A percentile compares a stretch with the other conserved stretches of the same genome.
Evolutionary conservation across 2,329 filamentous ascomycete species (phyloP).

Genomic region (Fusarium chuoi): DNA sequence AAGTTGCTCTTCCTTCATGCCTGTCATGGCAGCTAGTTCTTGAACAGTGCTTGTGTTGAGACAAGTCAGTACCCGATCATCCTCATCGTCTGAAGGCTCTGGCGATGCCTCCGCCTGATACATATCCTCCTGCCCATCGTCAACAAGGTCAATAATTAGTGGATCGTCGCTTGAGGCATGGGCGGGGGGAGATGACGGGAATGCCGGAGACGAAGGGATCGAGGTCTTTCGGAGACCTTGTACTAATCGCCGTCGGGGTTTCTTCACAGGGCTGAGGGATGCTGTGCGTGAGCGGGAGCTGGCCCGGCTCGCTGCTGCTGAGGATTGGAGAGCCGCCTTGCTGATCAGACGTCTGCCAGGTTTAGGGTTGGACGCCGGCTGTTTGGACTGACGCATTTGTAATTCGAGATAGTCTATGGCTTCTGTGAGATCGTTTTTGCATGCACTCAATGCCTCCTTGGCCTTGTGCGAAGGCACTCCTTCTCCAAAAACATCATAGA

Average conservation of each 20-base stretch:
- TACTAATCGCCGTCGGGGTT: slow-evolving; percentile 49
- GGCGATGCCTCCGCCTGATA: slow-evolving; percentile 51
- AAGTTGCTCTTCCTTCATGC: slow-evolving; percentile 75
- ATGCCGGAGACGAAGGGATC: slow-evolving; percentile 37
- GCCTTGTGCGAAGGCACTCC: slow-evolving; percentile 46
- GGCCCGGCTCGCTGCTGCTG: slow-evolving; percentile 16
- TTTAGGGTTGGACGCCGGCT: slow-evolving; percentile 32
- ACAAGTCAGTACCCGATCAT: slow-evolving; percentile 73
- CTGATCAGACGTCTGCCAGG: slow-evolving; percentile 46
- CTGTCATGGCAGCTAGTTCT: slow-evolving; percentile 85
- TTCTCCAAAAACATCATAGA: slow-evolving; percentile 50
- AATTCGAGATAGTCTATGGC: slow-evolving; percentile 47
- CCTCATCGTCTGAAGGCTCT: slow-evolving; percentile 45
- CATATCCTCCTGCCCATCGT: slow-evolving; percentile 56
- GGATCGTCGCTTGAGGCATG: slow-evolving; percentile 50
- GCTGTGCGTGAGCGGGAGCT: slow-evolving; percentile 25
- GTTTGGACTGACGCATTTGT: slow-evolving; percentile 16
- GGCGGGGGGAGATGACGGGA: slow-evolving; percentile 32
- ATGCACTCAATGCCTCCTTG: slow-evolving; percentile 48
- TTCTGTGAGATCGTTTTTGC: slow-evolving; percentile 51
- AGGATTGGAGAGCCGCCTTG: slow-evolving; percentile 44
- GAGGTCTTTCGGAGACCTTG: slow-evolving; percentile 49
- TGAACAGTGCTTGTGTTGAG: slow-evolving; percentile 82
- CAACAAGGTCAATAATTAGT: slow-evolving; percentile 50
- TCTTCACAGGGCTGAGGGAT: slow-evolving; percentile 47